Evolutionary conservation across 768 basidiomycete species (phyloP).

Genomic region (Tremella yokohamensis): DNA sequence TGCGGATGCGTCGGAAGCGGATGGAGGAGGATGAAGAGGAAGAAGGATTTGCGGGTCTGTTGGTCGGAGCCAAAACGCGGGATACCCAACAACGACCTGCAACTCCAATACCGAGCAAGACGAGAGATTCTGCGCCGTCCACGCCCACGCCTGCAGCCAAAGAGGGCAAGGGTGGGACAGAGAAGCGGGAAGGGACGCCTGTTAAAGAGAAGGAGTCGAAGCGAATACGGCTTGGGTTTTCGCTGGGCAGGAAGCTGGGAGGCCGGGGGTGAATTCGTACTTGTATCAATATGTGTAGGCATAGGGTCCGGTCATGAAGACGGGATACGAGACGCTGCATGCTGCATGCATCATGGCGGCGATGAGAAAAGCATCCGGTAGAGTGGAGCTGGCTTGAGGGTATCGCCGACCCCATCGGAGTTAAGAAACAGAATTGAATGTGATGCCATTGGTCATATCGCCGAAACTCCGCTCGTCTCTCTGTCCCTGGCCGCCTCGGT

Average conservation of each 20-base stretch:
- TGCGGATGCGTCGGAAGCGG: conserved; percentile 67
- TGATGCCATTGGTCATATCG: too few relatives aligned
- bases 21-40: conserved; percentile 66
- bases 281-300: too few relatives aligned
- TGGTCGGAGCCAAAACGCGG: conserved; percentile 14
- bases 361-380: too few relatives aligned
- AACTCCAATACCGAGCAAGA: not conserved
- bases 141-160: not conserved
- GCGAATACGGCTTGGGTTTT: conserved; percentile 11
- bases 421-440: too few relatives aligned
- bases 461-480: too few relatives aligned
- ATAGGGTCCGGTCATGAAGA: too few relatives aligned
- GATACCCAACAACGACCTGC: conserved; percentile 7
- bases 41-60: conserved; percentile 52
- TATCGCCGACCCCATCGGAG: too few relatives aligned
- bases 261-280: conserved; percentile 32
- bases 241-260: conserved; percentile 11
- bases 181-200: not conserved
- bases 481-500: too few relatives aligned
- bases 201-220: not conserved
- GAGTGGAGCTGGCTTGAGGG: too few relatives aligned
- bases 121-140: conserved; percentile 3
- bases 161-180: not conserved
- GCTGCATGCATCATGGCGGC: too few relatives aligned
- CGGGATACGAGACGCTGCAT: too few relatives aligned